phyloP scores from a whole-genome alignment of 495 filamentous ascomycete species.

The Hamigera avellanea region DNA sequence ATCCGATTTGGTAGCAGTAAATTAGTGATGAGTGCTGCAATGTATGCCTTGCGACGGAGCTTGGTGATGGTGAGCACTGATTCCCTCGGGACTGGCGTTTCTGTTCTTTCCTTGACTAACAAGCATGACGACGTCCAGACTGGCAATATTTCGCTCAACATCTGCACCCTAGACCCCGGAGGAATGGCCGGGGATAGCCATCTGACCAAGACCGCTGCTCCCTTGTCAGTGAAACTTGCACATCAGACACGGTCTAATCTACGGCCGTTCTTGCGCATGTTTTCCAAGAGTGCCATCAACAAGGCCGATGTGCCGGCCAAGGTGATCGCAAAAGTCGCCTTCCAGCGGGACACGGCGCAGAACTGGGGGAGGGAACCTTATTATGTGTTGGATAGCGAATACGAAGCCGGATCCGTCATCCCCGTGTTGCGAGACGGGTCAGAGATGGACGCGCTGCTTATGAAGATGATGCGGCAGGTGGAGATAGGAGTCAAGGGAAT shows the following conservation, averaged over 20 bases:
- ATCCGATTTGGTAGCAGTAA: constrained; percentile 31
- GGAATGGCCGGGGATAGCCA: constrained; percentile 20
- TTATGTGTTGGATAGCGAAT: constrained; percentile 27
- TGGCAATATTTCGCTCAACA: constrained; percentile 25
- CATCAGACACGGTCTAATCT: constrained; percentile 27
- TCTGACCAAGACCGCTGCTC: constrained; percentile 12
- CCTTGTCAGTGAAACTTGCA: constrained; percentile 23
- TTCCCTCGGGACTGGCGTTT: background rate
- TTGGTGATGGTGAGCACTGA: constrained; percentile 22
- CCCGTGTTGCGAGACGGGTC: constrained; percentile 17
- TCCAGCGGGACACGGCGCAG: constrained; percentile 23
- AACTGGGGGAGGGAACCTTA: constrained; percentile 25
- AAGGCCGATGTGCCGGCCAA: constrained; percentile 29
- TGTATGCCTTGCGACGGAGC: constrained; percentile 32
- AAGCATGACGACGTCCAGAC: constrained; percentile 10
- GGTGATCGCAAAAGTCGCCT: constrained; percentile 28
- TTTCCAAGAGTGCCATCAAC: constrained; percentile 31
- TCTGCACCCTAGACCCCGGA: constrained; percentile 33
- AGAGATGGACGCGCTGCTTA: constrained; percentile 18
- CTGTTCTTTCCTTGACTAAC: background rate
- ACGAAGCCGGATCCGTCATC: constrained; percentile 31
- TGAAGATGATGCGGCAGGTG: constrained; percentile 24
- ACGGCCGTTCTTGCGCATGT: constrained; percentile 24
- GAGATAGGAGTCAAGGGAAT: constrained; percentile 19
- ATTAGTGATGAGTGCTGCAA: constrained; percentile 24